Base-by-base conservation (phyloP, 2,329 filamentous ascomycete species). In the Xylaria hypoxylon region DNA sequence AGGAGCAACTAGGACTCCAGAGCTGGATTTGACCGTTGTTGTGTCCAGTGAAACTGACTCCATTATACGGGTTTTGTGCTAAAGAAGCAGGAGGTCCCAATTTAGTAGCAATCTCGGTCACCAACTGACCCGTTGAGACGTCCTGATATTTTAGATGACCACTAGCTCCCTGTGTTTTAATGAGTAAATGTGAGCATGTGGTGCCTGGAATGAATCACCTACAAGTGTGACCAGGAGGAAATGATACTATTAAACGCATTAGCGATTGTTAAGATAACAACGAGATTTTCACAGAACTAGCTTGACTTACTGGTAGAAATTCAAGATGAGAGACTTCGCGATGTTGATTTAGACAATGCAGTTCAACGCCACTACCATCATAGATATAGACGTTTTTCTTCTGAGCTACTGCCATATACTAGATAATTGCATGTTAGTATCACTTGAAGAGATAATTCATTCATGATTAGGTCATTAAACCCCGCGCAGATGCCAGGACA, bases 331-430 rank as follows among this genome's bases (percentile, higher is more conserved):
- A 91, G 15, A 96, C 92, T 78, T 99, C 96, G 68, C 92, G 87
- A 77, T 97, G 95, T 78, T 96, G 96, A 79, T 90, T 90, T 76
- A 99, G 81, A 77, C 92, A 94, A 79, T 99, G 96, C 61, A 99
- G 82, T 81, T 99, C 96, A 22, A 97, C 92, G 28, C 70, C 70
- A 63, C 92, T 88, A 64, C 89, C 86, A 75, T 97, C 96, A 82
- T 99, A 99, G 71, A 99, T 97, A 82, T 97, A 99, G 70, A 96
- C 92, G 73, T 96, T 91, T 80, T 95, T 96, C 84, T 97, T 97
- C 81, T 99, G 95, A 50, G 96, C 94, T 53, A 72, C 61, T 38
- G 68, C 69, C 67, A 72, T 71, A 64, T 72, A 72, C 67, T 71
- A 60, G 24, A 57, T 5, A 1, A 31, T 33, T n/a, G 33, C 33